Conservation (phyloP, 257 asterid species). For the Solanum sejunctum region DNA sequence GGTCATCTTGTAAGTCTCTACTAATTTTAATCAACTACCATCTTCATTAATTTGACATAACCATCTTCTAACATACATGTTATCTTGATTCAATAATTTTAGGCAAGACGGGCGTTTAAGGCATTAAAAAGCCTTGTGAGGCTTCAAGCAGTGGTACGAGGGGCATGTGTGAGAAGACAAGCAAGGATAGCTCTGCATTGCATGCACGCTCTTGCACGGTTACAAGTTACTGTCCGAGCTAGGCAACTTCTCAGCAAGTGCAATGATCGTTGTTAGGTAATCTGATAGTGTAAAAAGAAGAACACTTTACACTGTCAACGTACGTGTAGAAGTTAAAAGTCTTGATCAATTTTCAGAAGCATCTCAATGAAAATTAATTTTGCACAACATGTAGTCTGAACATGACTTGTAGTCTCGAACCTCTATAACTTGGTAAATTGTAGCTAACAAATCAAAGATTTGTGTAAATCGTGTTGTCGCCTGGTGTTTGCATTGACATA, state of each 20-base stretch:
- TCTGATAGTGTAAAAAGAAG: neutral
- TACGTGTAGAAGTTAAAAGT: neutral
- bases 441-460: neutral
- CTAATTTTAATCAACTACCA: neutral
- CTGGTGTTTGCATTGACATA: neutral
- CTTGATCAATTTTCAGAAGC: neutral
- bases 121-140: conserved; percentile 60
- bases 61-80: neutral
- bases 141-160: conserved; percentile 73
- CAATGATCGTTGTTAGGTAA: neutral
- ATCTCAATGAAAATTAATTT: neutral
- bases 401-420: neutral
- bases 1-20: conserved; percentile 46
- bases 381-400: neutral
- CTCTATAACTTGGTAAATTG: neutral
- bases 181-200: conserved; percentile 60
- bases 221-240: conserved; percentile 61
- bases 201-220: conserved; percentile 68
- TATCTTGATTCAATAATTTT: neutral
- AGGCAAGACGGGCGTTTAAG: conserved; percentile 61
- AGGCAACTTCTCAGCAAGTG: conserved; percentile 32
- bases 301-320: neutral
- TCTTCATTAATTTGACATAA: neutral
- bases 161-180: conserved; percentile 58
- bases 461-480: neutral